Evolutionary conservation across 371 early-diverging fungal species (phyloP), one percentile per base, ranked within the genome.

Genomic region (Mortierella sp.): DNA sequence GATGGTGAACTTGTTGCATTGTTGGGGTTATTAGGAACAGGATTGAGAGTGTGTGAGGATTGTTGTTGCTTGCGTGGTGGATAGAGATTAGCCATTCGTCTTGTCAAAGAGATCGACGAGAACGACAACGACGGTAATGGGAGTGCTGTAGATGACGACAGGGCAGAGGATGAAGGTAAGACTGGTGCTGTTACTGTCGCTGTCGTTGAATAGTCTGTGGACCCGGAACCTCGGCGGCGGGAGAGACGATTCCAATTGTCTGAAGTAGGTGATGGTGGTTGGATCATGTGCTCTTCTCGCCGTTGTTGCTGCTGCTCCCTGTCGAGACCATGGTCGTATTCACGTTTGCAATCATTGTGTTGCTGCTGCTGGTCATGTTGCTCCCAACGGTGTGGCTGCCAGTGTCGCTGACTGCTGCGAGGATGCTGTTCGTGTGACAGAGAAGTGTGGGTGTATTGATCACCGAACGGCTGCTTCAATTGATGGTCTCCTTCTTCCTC

Each of bases 11-110:
- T 29, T 46, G 51, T 24, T 72, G 51, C 11, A 35, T 72, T 46
- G 51, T 72, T 72, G 72, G 72, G 54, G 51, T 54, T 51, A 51
- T 32, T 72, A 72, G 72, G 72, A 54, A 49, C 72, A 68, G 41
- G 68, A 18, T 48, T 29, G 71, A 71, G 29, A 1, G 48, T 16
- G 71, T 43, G 74, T 55, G 74, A 74, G 38, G 68, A 68, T 41
- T n/a, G 56, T 18, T 46, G 43, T n/a, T 44, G 43, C 29, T 75
- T 63, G 48, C 43, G 46, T 21, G 75, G 41, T 2, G 63, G 60
- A 16, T 0, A 65, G 24, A 32, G 51, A 11, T 49, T 38, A 3
- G 24, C 10, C 43, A 68, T 75, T 21, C 41, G 65, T 38, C 29
- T 46, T 68, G 68, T 68, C 41, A 68, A 41, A 10, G 68, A 68